Evolutionary conservation across 2,329 filamentous ascomycete genomes (phyloP), one percentile per base, ranked within the genome.

Genomic region (Aspergillus transmontanensis): DNA sequence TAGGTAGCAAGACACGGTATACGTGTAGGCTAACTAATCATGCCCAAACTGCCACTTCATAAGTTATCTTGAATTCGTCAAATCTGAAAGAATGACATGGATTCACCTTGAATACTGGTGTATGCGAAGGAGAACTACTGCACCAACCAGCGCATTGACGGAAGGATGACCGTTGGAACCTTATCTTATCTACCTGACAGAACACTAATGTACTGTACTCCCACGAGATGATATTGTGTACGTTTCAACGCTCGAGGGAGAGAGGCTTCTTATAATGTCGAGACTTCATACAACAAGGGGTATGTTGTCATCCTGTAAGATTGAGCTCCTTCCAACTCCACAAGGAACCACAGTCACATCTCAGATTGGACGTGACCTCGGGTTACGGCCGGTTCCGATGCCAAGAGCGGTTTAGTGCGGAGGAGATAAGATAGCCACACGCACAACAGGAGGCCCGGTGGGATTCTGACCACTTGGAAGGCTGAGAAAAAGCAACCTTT

Each of bases 321-420:
- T 34, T 53, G 50, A 53, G 50, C 50, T 53, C 28, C 14, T 53
- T 34, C n/a, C 30, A 34, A n/a, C 51, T 54, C 51, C 51, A 54
- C 51, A 10, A 16, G 34, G 6, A 53, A 53, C 19, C 50, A 30
- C 50, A 16, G 2, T 11, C 50, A 34, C 51, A 41, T 41, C 39
- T 19, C 7, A 41, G 19, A 41, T 46, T 16, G 61, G 34, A 56
- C 41, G 10, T 65, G 56, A 34, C 41, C 36, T 60, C 70, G 68
- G 69, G 57, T 54, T 55, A 65, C 73, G 72, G 72, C 72, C 60
- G 59, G 57, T 67, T 71, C 73, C 73, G 72, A 70, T 66, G n/a
- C 55, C 57, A 21, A 46, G 63, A 50, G 6, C 7, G 53, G 65
- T 19, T 61, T 66, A 65, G 64, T 50, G 61, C 21, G 50, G 32